phyloP scores from a whole-genome alignment of 345 rosid genomes.

The Murraya paniculata region DNA sequence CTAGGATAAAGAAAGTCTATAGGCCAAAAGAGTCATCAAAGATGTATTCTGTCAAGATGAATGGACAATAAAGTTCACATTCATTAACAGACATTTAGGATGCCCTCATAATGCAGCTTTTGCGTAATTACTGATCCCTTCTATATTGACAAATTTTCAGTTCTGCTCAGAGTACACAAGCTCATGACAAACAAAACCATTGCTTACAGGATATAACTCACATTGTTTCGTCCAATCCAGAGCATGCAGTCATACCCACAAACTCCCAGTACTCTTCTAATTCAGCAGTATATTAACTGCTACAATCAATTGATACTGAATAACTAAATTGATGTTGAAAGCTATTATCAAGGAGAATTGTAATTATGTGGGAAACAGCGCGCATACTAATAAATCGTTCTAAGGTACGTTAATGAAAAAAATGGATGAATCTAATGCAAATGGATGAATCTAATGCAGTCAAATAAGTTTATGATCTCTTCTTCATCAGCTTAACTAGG shows the following conservation, averaged over 20 bases:
- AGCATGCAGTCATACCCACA: neutral
- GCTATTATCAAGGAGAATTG: neutral
- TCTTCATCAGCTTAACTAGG: slow-evolving; percentile 15
- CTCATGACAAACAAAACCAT: neutral
- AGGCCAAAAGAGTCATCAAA: neutral
- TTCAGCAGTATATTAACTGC: neutral
- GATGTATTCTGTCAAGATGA: neutral
- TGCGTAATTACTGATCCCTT: neutral
- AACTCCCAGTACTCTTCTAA: neutral
- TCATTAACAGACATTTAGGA: neutral
- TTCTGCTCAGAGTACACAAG: neutral
- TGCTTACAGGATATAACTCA: neutral
- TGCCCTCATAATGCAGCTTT: neutral
- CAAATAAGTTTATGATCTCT: slow-evolving; percentile 6
- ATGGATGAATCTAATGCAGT: neutral
- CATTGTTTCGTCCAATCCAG: neutral
- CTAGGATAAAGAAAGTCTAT: neutral
- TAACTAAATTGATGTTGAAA: neutral
- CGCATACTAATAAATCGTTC: neutral
- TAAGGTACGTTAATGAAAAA: neutral
- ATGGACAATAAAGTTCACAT: neutral
- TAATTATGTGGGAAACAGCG: neutral
- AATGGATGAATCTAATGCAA: too few species aligned
- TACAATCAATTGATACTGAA: neutral
- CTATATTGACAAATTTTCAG: neutral